Conservation (phyloP, 2,329 filamentous ascomycete species). For the Neofusicoccum kwambonambiense region DNA sequence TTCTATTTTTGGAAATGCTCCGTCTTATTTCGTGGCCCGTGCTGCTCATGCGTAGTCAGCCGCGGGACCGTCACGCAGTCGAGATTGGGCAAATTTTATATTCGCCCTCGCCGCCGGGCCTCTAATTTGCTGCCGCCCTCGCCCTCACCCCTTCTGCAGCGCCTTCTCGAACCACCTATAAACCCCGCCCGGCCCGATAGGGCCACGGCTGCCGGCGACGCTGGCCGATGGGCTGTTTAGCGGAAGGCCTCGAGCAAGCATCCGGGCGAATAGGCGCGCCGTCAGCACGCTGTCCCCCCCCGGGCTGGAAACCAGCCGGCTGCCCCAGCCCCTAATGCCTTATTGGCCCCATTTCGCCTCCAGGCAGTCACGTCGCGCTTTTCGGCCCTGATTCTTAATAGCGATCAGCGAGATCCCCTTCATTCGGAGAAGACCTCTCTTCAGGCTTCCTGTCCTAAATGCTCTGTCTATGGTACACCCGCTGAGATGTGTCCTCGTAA, state of each 20-base stretch:
- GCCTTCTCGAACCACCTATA: background rate
- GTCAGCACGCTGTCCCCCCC: background rate
- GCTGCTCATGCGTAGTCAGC: slow-evolving; percentile 11
- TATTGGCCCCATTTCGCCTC: background rate
- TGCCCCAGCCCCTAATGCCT: background rate
- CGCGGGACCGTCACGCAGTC: slow-evolving; percentile 2
- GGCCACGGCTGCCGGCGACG: background rate
- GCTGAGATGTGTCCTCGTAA: background rate
- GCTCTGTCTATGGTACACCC: slow-evolving; percentile 1
- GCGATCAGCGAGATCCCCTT: slow-evolving; percentile 10
- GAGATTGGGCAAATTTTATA: slow-evolving; percentile 14
- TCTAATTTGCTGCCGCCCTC: background rate
- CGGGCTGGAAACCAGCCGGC: background rate
- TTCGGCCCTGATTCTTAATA: background rate
- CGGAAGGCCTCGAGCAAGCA: background rate
- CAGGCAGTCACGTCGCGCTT: background rate
- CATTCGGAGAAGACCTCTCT: slow-evolving; percentile 10
- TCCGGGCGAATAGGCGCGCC: background rate
- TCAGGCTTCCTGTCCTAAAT: background rate
- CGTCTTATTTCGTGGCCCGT: slow-evolving; percentile 17
- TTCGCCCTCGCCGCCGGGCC: background rate
- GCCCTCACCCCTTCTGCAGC: background rate
- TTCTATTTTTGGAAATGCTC: slow-evolving; percentile 17
- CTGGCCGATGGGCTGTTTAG: background rate
- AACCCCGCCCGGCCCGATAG: background rate